Evolutionary conservation across 805 yeast species (phyloP), one percentile per base, ranked within the genome.

Genomic region (Wickerhamiella vanderwaltii): DNA sequence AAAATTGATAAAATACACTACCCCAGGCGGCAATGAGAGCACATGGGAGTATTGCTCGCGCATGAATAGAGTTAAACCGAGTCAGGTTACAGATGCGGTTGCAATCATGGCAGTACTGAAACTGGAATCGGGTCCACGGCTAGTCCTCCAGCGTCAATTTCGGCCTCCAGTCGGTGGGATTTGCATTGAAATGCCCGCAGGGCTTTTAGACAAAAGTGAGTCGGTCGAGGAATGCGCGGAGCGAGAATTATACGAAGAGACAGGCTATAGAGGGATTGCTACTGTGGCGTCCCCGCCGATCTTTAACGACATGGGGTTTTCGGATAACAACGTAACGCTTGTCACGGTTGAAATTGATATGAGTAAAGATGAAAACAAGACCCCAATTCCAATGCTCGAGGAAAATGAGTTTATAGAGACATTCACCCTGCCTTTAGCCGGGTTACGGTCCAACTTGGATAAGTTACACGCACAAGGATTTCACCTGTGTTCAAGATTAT

Each of bases 141-240:
- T 63, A 48, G 70, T 85, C 3, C 63, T 91, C n/a, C 87, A 83
- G 56, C 83, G 82, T 56, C 97, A 88, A 59, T 88, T 79, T 63
- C 71, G 98, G 43, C 95, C 97, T 1, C 96, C 98, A 1, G 79
- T 80, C 3, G 79, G 71, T 41, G 87, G 84, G n/a, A 84, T 88
- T 5, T 79, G 93, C 54, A 75, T 88, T 47, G 98, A 88, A 60
- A 70, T 87, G 57, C 98, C 98, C 1, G 98, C 98, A 0, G 98
- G 98, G 0, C 66, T 88, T 46, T 72, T 91, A 32, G 98, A 91
- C 58, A 82, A 86, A 1, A 69, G 73, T 38, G 97, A 91, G 58
- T 58, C 78, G 1, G 60, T 83, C 18, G 85, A 76, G 48, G 62
- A 72, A 4, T 84, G 95, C 29, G 97, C 98, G 0, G 65, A 76